Base-by-base conservation (phyloP, 75 land plant species). In the Picea sitchensis region DNA sequence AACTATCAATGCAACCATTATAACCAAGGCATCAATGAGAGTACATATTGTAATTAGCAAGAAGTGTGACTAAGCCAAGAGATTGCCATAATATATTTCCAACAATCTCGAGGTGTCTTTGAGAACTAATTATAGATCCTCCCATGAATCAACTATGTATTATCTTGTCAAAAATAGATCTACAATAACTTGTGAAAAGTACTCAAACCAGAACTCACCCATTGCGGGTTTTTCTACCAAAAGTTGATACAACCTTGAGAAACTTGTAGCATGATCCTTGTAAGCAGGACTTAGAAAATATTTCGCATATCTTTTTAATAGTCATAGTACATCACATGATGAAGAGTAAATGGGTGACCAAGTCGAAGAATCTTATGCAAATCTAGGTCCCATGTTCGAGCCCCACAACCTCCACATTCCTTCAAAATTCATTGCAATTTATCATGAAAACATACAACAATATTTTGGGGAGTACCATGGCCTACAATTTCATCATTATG, bases 231-330 rank as follows among this genome's bases (percentile, higher is more conserved):
- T 90, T 68, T 91, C 86, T 32, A 91, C 88, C 12, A 97, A 94
- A 83, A 96, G 86, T 59, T 88, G 73, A 60, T 96, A 92, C 61
- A 94, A 88, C 26, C 80, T 84, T 68, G 85, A 69, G 80, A 96
- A 96, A 82, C 88, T 94, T 65, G 90, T 83, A 36, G 94, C 77
- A 0, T 97, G 99, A 73, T 96, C 91, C 65, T 63, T 88, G 80
- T 88, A 96, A 34, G 63, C 61, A 65, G 87, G 65, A 3, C 95
- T 97, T 73, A 96, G 85, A 20, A 96, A 84, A 54, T 94, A 89
- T 36, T 44, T 77, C 71, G 97, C 99, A 36, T 64, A 81, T 72
- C 71, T 90, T 80, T 90, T 85, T 36, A 96, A 41, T 17, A 89
- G 26, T 26, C 26, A 26, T 26, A 26, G 26, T 26, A 26, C 26